phyloP scores from a whole-genome alignment of 306 rosid species.

The Ormosia emarginata region DNA sequence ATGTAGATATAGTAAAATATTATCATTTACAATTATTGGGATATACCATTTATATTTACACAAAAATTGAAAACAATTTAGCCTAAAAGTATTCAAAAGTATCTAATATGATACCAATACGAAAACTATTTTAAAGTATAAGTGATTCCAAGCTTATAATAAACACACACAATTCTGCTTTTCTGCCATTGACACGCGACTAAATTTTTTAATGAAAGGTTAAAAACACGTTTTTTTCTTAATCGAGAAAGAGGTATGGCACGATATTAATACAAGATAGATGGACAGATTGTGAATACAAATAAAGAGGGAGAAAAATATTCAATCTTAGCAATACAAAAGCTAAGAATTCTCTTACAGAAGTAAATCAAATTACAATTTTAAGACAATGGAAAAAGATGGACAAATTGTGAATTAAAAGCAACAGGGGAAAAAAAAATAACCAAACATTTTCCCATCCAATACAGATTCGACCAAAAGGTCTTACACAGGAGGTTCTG shows the following conservation, averaged over 20 bases:
- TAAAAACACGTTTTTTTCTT: background rate
- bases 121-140: too few species aligned
- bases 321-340: background rate
- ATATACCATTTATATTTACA: too few species aligned
- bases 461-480: conserved; percentile 8
- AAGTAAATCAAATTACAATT: conserved; percentile 19
- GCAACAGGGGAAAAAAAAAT: background rate
- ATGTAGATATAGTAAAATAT: too few species aligned
- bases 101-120: too few species aligned
- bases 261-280: background rate
- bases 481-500: background rate
- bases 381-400: background rate
- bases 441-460: conserved; percentile 9
- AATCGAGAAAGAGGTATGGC: background rate
- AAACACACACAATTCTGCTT: background rate
- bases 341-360: conserved; percentile 8
- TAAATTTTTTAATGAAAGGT: background rate
- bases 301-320: background rate
- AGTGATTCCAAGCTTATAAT: background rate
- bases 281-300: background rate
- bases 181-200: background rate
- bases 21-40: too few species aligned
- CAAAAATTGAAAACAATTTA: too few species aligned
- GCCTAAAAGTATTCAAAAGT: too few species aligned
- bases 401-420: background rate